Evolutionary conservation across 768 basidiomycete species (phyloP), one percentile per base, ranked within the genome.

Genomic region (Tricholomella constricta): DNA sequence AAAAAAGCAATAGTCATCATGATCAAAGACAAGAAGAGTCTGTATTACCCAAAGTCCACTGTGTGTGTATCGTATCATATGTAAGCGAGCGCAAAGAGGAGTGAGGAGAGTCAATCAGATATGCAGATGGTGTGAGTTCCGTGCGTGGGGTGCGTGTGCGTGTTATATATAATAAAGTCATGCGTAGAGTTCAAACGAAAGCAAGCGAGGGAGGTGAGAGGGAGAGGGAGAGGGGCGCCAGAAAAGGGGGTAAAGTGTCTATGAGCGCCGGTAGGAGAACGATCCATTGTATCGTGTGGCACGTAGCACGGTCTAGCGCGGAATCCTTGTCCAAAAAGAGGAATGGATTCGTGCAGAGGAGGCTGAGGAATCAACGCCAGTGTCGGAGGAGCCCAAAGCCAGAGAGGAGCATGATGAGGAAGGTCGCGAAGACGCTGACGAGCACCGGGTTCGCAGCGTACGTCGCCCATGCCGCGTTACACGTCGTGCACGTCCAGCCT

Each of bases 381-480:
- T 61, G 59, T 45, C 84, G 74, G 27, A 88, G 67, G 41, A 87
- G 66, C 4, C 79, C 73, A 62, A 81, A 79, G 25, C 87, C 87
- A n/a, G 85, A 86, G 23, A 86, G 69, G 63, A 88, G 74, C 69
- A 86, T 77, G 63, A 89, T 73, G 57, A 87, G 68, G 48, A 88
- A 67, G 2, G 83, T 81, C 40, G 81, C 75, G 12, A 81, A 34
- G 45, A 87, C 56, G 50, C 80, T 79, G 52, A 81, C 69, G 61
- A 83, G 75, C 0, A 80, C 82, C 0, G 85, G 85, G 50, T 85
- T 81, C 4, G 81, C 54, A 14, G 66, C 62, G 36, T 66, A 64
- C 14, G 58, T 34, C 9, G 72, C 63, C 56, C 70, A 64, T 4
- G 75, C 75, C 34, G 76, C 71, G 26, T 62, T 76, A 62, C 83